Conservation (phyloP, 352 stramenopile genomes). For the Phytophthora pisi region DNA sequence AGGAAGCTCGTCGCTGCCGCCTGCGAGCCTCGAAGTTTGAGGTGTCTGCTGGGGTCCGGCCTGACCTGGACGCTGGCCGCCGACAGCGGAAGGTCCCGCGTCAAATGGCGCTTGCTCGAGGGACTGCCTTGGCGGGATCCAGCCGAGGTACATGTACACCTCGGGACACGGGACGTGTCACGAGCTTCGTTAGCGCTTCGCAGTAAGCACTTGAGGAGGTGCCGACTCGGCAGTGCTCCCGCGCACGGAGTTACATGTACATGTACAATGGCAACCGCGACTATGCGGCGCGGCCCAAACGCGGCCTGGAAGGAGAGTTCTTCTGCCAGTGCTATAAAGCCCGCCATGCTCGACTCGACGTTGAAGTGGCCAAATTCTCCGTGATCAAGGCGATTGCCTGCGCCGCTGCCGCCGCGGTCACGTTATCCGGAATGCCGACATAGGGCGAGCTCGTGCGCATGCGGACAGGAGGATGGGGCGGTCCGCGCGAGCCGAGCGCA, state of each 20-base stretch:
- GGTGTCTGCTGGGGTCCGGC: too few species aligned
- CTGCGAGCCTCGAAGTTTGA: too few species aligned
- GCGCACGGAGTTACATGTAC: neutral
- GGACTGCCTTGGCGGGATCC: neutral
- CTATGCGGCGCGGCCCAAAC: neutral
- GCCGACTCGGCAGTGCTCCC: conserved; percentile 10
- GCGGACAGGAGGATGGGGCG: conserved; percentile 10
- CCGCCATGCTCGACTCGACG: conserved; percentile 18
- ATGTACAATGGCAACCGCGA: neutral
- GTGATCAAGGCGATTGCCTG: neutral
- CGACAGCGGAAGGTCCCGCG: conserved; percentile 16
- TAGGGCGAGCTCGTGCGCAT: conserved; percentile 23
- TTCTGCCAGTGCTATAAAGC: neutral
- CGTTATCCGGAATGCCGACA: conserved; percentile 15
- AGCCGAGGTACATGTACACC: conserved; percentile 16
- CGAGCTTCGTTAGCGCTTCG: conserved; percentile 19
- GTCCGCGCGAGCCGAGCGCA: conserved; percentile 6
- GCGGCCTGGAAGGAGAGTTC: neutral
- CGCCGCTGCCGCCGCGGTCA: neutral
- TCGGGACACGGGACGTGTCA: conserved; percentile 34
- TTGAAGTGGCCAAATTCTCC: conserved; percentile 19
- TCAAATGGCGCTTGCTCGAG: conserved; percentile 13
- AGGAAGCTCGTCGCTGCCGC: too few species aligned
- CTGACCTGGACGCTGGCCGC: neutral
- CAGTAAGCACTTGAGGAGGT: conserved; percentile 20